Evolutionary conservation across 2,329 filamentous ascomycete species (phyloP), one percentile per base, ranked within the genome.

Genomic region (Purpureocillium takamizusanense): DNA sequence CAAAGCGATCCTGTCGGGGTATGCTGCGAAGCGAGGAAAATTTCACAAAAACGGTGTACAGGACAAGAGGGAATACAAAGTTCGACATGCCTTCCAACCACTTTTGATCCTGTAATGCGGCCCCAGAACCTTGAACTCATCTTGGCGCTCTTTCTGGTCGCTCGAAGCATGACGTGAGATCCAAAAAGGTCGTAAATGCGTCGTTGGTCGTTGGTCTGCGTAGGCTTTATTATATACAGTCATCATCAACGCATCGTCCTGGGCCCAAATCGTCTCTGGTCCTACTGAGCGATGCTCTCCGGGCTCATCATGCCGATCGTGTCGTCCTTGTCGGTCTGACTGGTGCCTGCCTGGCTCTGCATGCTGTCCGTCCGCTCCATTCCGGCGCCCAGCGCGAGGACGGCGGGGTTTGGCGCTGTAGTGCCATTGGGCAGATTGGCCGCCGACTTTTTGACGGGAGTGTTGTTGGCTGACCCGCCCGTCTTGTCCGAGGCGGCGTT

Each of bases 291-390:
- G 47, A 86, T 78, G 58, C 85, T 88, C 63, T 90, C 81, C 4
- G 86, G 86, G 55, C 85, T 92, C 70, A 90, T 87, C 78, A 90
- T 87, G 15, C 82, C 82, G 25, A 78, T 77, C 14, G 70, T 74
- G 37, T 78, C 77, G 40, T 80, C 80, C 54, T 83, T 81, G 49
- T 81, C 81, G 40, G 75, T 81, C 55, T 79, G 78, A 44, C 72
- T 81, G 50, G 77, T 65, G 38, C 67, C 69, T n/a, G 66, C 70
- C 51, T 72, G 66, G 44, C 70, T 75, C 54, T 76, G 72, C 61
- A 66, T 72, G 59, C 67, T 82, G 50, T 69, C 72, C 45, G 61
- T 66, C 46, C 65, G 71, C 60, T 70, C 81, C 79, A 74, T 85
- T 47, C 54, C 64, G 32, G 63, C 65, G 27, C 58, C 57, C 31